These are phyloP conservation scores for Fraxinus velutina DNA, from an alignment of 305 asterid species.

Conservation along the genomic window DNA sequence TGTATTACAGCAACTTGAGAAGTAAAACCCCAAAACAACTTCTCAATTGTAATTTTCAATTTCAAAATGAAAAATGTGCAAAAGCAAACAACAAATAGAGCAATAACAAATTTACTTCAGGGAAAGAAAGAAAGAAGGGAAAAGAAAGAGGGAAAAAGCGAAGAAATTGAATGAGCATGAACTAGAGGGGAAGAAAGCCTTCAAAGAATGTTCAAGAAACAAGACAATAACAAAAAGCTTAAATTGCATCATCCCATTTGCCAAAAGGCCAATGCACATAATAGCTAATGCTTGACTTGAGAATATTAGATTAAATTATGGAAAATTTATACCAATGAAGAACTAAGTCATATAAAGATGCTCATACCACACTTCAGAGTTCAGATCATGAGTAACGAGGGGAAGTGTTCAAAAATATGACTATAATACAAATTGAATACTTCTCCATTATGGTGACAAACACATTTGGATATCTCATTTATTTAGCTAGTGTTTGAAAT, in stretches of 20 bases:
- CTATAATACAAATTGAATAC: not conserved
- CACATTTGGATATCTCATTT: not conserved
- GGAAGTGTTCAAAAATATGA: not conserved
- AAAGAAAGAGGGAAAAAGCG: not conserved
- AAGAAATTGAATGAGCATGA: not conserved
- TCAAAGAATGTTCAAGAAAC: not conserved
- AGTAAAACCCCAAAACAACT: not conserved
- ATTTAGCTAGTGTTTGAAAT: not conserved
- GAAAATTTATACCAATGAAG: not conserved
- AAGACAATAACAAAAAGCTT: not conserved
- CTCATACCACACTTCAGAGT: not conserved
- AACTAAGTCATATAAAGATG: not conserved
- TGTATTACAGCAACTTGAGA: not conserved
- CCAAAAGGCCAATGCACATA: not conserved
- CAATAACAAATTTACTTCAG: not conserved
- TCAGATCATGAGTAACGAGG: not conserved
- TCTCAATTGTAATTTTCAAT: not conserved
- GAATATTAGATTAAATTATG: not conserved
- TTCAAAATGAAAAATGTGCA: not conserved
- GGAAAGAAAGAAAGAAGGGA: not conserved
- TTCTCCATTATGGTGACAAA: not conserved
- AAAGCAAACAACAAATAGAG: not conserved
- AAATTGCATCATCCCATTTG: not conserved
- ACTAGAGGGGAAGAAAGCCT: not conserved
- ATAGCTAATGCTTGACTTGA: not conserved